A percentile compares a stretch with the other conserved stretches of the same genome.
These are phyloP conservation scores for Gloeopeniophorella convolvens DNA, from an alignment of 768 basidiomycete genomes.

Conservation along the genomic window DNA sequence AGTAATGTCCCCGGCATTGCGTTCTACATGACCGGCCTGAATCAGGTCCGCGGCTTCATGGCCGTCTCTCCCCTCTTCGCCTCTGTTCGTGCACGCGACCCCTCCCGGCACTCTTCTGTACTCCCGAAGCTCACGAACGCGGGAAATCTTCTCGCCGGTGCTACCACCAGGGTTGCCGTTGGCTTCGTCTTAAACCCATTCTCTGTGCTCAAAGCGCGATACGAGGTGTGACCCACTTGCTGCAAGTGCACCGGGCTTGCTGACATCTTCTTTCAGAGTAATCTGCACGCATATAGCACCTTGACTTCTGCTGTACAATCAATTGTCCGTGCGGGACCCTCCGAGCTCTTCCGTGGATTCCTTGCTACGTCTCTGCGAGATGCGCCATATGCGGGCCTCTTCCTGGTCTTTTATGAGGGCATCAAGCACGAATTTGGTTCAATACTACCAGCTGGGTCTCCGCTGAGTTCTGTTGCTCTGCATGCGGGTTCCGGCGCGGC, in stretches of 20 bases:
- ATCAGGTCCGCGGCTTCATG: conserved; percentile 72
- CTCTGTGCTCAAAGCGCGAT: conserved; percentile 86
- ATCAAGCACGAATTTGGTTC: conserved; percentile 70
- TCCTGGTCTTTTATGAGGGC: conserved; percentile 82
- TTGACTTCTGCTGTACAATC: conserved; percentile 51
- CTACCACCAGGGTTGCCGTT: conserved; percentile 69
- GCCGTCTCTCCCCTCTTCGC: conserved; percentile 69
- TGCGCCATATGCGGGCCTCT: conserved; percentile 90
- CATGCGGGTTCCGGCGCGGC: conserved; percentile 67
- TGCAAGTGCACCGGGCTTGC: background rate
- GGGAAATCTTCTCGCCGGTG: conserved; percentile 85
- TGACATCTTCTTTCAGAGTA: conserved; percentile 53
- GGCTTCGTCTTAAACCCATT: conserved; percentile 87
- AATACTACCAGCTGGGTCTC: conserved; percentile 36
- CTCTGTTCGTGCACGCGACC: conserved; percentile 16
- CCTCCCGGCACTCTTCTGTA: conserved; percentile 37
- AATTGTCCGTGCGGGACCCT: conserved; percentile 63
- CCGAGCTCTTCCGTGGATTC: conserved; percentile 81
- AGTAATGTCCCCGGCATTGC: conserved; percentile 94
- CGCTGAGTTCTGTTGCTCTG: conserved; percentile 42
- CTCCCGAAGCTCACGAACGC: conserved; percentile 64
- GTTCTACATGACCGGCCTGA: conserved; percentile 83
- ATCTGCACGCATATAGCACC: conserved; percentile 64
- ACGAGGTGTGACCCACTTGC: conserved; percentile 54
- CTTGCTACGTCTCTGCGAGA: conserved; percentile 86